Evolutionary conservation across 768 basidiomycete species (phyloP).

Genomic region (Mycena haematopus): DNA sequence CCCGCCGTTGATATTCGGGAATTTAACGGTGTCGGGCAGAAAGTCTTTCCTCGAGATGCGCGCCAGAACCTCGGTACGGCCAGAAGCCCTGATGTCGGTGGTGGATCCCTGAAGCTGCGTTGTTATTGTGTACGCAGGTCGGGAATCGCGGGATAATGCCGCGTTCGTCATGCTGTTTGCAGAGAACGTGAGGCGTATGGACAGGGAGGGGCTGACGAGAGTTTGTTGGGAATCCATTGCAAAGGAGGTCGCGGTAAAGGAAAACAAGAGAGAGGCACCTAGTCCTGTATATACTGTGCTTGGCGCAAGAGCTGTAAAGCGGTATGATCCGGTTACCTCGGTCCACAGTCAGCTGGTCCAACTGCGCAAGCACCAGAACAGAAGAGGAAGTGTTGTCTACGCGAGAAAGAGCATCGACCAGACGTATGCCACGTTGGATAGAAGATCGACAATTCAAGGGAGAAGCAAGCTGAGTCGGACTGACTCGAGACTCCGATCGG

Average conservation of each 20-base stretch:
- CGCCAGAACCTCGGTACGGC: background rate
- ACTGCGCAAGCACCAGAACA: too few species aligned
- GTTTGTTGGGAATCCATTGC: conserved; percentile 26
- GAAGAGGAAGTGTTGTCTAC: too few species aligned
- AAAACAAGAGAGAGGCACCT: background rate
- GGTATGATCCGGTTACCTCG: too few species aligned
- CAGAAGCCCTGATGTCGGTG: conserved; percentile 6
- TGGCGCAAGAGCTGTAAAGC: too few species aligned
- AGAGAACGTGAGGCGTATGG: conserved; percentile 9
- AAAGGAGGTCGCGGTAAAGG: background rate
- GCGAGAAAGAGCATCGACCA: background rate
- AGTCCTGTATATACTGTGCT: too few species aligned
- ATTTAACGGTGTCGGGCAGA: conserved; percentile 12
- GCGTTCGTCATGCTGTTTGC: conserved; percentile 26
- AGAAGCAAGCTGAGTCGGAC: too few species aligned
- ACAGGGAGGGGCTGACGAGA: conserved; percentile 13
- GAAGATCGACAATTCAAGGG: too few species aligned
- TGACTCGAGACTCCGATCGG: too few species aligned
- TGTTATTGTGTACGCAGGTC: conserved; percentile 15
- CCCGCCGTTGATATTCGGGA: conserved; percentile 4
- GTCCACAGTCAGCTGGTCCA: too few species aligned
- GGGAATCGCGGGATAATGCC: conserved; percentile 3
- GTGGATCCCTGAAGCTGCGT: conserved; percentile 14
- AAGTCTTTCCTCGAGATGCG: conserved; percentile 14
- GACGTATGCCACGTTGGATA: too few species aligned